Conservation (phyloP, 2,329 filamentous ascomycete species). For the Exophiala aquamarina region DNA sequence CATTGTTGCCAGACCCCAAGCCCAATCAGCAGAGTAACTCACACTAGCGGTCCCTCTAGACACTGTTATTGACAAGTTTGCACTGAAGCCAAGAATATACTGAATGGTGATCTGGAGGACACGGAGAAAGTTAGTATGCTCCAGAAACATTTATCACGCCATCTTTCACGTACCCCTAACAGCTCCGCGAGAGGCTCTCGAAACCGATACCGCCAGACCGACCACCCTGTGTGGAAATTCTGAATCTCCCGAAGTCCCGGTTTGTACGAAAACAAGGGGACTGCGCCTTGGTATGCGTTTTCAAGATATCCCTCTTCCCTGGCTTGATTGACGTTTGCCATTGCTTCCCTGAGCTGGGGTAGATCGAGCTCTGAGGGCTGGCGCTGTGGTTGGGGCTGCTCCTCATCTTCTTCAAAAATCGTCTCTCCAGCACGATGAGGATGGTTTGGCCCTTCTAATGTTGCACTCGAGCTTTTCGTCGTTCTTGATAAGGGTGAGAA, state of each 20-base stretch:
- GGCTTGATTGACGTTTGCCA: constrained; percentile 16
- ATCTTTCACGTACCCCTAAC: constrained; percentile 42
- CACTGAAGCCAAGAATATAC: constrained; percentile 51
- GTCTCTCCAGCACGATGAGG: constrained; percentile 9
- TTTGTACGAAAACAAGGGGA: constrained; percentile 45
- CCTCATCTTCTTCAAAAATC: constrained; percentile 12
- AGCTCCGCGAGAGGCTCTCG: constrained; percentile 56
- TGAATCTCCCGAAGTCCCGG: constrained; percentile 49
- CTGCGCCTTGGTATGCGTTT: constrained; percentile 41
- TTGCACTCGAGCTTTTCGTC: constrained; percentile 7
- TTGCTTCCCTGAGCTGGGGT: constrained; percentile 8
- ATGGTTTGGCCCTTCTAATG: constrained; percentile 5
- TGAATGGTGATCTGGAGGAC: constrained; percentile 26
- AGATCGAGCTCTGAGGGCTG: constrained; percentile 7
- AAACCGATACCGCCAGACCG: constrained; percentile 51
- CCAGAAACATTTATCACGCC: not conserved
- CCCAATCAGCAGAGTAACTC: constrained; percentile 45
- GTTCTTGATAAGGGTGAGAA: constrained; percentile 7
- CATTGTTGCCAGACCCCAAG: constrained; percentile 59
- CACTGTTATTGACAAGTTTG: constrained; percentile 47
- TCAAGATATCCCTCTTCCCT: constrained; percentile 19
- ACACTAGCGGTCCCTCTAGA: constrained; percentile 40
- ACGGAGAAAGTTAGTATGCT: not conserved
- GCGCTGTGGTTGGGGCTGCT: not conserved
- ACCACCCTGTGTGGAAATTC: constrained; percentile 50